Conservation (phyloP, 164 flowering plant genomes). For the Annona cherimola region DNA sequence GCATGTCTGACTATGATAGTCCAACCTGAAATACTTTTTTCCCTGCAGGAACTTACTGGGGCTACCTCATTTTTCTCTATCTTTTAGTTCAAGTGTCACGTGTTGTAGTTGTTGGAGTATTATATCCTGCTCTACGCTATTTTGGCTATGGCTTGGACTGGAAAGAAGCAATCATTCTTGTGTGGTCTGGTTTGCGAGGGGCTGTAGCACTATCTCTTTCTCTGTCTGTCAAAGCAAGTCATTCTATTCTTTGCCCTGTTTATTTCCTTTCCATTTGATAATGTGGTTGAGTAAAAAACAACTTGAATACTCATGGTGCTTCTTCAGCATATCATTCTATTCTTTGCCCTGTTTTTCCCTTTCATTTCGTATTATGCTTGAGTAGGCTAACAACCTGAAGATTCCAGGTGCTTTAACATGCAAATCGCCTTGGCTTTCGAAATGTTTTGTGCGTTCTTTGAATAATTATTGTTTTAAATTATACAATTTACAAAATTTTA, state of each 20-base stretch:
- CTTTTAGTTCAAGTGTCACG: constrained; percentile 69
- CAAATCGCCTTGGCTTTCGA: background rate
- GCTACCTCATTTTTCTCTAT: constrained; percentile 74
- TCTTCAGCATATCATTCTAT: background rate
- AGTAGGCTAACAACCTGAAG: background rate
- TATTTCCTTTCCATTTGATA: too few species aligned
- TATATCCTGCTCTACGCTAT: constrained; percentile 58
- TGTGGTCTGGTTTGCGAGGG: constrained; percentile 92
- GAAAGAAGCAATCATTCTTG: constrained; percentile 83
- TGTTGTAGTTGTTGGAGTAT: constrained; percentile 55
- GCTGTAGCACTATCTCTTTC: constrained; percentile 91
- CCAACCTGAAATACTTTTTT: constrained; percentile 1
- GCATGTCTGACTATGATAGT: background rate
- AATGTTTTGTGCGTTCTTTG: background rate
- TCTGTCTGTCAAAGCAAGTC: constrained; percentile 77
- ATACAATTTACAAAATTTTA: background rate
- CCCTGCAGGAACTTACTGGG: constrained; percentile 71
- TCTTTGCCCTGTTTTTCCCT: too few species aligned
- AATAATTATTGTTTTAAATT: background rate
- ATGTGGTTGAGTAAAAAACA: too few species aligned
- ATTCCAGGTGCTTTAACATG: background rate
- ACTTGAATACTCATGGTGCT: background rate
- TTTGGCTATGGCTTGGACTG: constrained; percentile 95
- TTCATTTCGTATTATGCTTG: background rate
- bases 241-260: background rate